Evolutionary conservation across 129 eudicot genomes (phyloP), one percentile per base, ranked within the genome.

Genomic region (Rutidosis leptorrhynchoides): DNA sequence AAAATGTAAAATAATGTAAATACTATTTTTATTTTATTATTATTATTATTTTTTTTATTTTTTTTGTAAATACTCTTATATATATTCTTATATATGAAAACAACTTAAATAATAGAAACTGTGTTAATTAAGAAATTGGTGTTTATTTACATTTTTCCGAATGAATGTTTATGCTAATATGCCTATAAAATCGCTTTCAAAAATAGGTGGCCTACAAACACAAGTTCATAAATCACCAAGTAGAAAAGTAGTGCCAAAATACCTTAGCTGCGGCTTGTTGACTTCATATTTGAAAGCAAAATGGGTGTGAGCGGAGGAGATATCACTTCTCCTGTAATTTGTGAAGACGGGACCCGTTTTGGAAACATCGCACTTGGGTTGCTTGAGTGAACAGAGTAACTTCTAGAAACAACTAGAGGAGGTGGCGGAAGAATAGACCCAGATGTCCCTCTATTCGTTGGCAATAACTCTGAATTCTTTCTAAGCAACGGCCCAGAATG

Each of bases 221-320:
- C n/a, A n/a, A n/a, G n/a, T n/a, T n/a, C n/a, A 35, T 35, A 35
- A 5, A 35, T 35, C 55, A 49, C 24, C 27, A 54, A 54, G 64
- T 32, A 64, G 57, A 27, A 28, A 5, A 43, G 20, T 20, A 1
- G 27, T 29, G 29, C 8, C 2, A 6, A 49, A 49, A 27, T 75
- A 75, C 80, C 79, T 68, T 75, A 75, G 33, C 56, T 65, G 58
- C 23, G 73, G 33, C 67, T 69, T 78, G 62, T 28, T 26, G 86
- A 71, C 82, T 74, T 84, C 81, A 72, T 64, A 40, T 81, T 78
- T 8, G 83, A 73, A 33, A 85, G 80, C 24, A 85, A 83, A 20
- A 87, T 81, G 24, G 97, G 97, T 5, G 96, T 83, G 49, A 85
- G 75, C 0, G 97, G 97, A 70, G 97, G 97, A 37, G 97, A 91